Evolutionary conservation across 768 basidiomycete species (phyloP).

Genomic region (Leucosporidium yakuticum): DNA sequence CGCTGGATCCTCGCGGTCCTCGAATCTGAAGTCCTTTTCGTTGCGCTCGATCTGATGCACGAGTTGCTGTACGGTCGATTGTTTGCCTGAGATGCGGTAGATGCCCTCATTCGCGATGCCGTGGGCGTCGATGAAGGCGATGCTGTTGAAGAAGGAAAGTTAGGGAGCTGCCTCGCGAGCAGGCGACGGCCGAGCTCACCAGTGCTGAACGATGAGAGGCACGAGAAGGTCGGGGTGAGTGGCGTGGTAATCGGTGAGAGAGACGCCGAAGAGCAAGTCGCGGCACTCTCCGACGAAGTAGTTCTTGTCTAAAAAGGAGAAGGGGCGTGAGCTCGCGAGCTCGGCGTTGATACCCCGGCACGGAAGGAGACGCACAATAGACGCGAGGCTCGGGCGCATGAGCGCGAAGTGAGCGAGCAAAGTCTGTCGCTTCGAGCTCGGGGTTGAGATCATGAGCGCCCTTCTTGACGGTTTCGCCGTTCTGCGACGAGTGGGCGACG

Average conservation of each 20-base stretch:
- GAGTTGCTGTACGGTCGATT: conserved; percentile 29
- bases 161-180: no score
- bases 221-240: conserved; percentile 27
- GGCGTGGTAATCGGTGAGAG: conserved; percentile 33
- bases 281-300: conserved; percentile 37
- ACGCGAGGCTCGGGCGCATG: conserved; percentile 14
- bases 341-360: background rate
- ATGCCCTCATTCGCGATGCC: conserved; percentile 37
- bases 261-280: conserved; percentile 36
- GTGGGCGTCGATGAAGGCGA: conserved; percentile 29
- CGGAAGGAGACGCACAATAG: conserved; percentile 12
- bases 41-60: conserved; percentile 37
- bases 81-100: conserved; percentile 36
- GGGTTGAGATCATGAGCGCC: no score
- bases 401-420: no score
- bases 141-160: background rate
- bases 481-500: no score
- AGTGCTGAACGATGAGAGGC: conserved; percentile 29
- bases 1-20: conserved; percentile 26
- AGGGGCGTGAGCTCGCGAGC: background rate
- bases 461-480: no score
- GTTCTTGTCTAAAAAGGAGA: conserved; percentile 14
- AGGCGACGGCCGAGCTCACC: conserved; percentile 4
- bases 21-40: conserved; percentile 35
- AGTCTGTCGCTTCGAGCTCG: no score